Conservation (phyloP, 1,284 basidiomycete genomes). For the Heterobasidion parviporum region DNA sequence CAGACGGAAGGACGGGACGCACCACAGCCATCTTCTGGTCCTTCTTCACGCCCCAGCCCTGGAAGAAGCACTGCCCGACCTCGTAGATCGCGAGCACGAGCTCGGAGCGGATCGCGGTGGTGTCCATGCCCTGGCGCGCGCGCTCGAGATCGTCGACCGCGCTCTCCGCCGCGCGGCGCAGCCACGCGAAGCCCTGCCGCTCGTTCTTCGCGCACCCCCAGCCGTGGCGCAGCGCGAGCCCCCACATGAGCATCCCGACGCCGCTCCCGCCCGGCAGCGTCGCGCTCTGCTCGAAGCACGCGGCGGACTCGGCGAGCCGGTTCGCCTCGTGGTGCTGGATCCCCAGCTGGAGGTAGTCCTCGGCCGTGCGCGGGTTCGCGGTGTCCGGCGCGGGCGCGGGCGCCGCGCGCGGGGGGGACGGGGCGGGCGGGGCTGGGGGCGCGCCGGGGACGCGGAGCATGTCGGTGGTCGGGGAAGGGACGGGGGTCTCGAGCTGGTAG, state of each 20-base stretch:
- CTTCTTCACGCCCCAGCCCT: conserved; percentile 83
- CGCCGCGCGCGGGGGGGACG: conserved; percentile 5
- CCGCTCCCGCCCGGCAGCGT: conserved; percentile 74
- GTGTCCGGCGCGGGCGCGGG: conserved; percentile 2
- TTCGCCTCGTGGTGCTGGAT: conserved; percentile 80
- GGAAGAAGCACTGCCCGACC: conserved; percentile 87
- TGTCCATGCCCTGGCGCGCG: conserved; percentile 24
- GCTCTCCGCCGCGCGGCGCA: conserved; percentile 72
- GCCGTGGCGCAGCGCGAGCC: conserved; percentile 79
- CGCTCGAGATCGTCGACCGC: conserved; percentile 75
- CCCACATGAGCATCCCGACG: conserved; percentile 91
- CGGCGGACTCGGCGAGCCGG: conserved; percentile 63
- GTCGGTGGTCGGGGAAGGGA: conserved; percentile 24
- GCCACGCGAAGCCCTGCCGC: conserved; percentile 73
- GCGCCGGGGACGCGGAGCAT: conserved; percentile 15
- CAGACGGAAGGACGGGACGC: conserved; percentile 21
- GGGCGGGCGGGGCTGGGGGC: conserved; percentile 14
- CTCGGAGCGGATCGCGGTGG: conserved; percentile 58
- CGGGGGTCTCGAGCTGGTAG: conserved; percentile 44
- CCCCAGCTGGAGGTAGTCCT: conserved; percentile 67
- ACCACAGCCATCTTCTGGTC: conserved; percentile 84
- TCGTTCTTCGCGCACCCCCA: conserved; percentile 83
- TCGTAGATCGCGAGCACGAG: conserved; percentile 87
- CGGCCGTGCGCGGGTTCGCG: conserved; percentile 28
- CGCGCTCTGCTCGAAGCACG: conserved; percentile 76